Conservation (phyloP, 2,329 filamentous ascomycete species). For the Aspergillus melleus region DNA sequence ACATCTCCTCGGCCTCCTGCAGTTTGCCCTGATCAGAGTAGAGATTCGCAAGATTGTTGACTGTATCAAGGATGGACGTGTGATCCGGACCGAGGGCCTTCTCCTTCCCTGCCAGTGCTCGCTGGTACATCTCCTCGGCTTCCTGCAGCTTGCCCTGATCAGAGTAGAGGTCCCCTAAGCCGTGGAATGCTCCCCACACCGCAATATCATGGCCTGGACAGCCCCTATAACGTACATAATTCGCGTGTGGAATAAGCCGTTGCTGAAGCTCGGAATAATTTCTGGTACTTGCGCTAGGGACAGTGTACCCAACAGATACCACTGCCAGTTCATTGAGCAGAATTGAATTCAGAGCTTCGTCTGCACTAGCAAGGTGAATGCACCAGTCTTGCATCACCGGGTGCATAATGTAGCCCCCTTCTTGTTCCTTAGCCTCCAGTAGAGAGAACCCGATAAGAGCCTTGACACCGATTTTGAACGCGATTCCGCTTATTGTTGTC, state of each 20-base stretch:
- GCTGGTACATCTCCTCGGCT: no score
- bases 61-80: no score
- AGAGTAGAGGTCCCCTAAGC: no score
- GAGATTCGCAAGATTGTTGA: no score
- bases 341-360: not conserved
- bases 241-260: conserved; percentile 14
- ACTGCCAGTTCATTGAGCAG: conserved; percentile 17
- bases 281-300: conserved; percentile 1
- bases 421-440: conserved; percentile 25
- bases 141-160: no score
- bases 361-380: not conserved
- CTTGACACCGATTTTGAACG: conserved; percentile 21
- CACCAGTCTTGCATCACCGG: conserved; percentile 30
- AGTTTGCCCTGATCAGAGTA: no score
- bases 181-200: conserved; percentile 9
- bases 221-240: conserved; percentile 20
- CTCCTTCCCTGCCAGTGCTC: no score
- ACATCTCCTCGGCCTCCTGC: no score
- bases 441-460: conserved; percentile 27
- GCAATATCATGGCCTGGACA: conserved; percentile 1
- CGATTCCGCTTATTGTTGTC: conserved; percentile 16
- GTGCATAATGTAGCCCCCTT: conserved; percentile 28
- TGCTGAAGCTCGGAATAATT: conserved; percentile 17
- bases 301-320: conserved; percentile 16
- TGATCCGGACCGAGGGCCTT: no score